Conservation (phyloP, 108 stramenopile genomes). For the Aurantiochytrium sp. region DNA sequence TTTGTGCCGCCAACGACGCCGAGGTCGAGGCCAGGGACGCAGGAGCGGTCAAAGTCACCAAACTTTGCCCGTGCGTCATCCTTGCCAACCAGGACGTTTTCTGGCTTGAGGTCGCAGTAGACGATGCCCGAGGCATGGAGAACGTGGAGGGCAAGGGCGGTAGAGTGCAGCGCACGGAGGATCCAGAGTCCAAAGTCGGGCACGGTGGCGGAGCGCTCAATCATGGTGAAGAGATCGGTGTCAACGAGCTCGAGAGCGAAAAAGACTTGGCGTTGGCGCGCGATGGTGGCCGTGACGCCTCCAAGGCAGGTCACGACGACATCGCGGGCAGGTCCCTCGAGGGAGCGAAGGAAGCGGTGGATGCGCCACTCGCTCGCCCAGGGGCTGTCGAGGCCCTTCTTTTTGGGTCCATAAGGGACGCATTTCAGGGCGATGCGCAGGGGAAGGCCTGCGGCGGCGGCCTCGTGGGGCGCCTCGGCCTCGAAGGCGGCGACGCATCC, state of each 20-base stretch:
- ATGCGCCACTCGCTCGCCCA: conserved; percentile 17
- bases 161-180: background rate
- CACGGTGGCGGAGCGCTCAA: background rate
- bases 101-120: conserved; percentile 9
- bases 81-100: background rate
- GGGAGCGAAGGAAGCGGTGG: background rate
- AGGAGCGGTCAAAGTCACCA: conserved; percentile 9
- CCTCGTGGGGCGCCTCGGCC: background rate
- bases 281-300: background rate
- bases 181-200: conserved; percentile 3
- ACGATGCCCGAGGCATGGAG: background rate
- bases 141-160: background rate
- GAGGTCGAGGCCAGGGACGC: background rate
- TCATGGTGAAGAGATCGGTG: conserved; percentile 16
- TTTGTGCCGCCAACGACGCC: conserved; percentile 15
- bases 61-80: background rate
- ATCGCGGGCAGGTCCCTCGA: background rate
- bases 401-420: background rate
- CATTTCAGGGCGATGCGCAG: background rate
- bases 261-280: background rate
- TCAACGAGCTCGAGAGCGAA: conserved; percentile 16
- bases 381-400: background rate
- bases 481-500: background rate
- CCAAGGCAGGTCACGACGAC: background rate
- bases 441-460: background rate